These are phyloP conservation scores for Sisymbrium irio DNA, from an alignment of 345 rosid species.

Conservation along the genomic window DNA sequence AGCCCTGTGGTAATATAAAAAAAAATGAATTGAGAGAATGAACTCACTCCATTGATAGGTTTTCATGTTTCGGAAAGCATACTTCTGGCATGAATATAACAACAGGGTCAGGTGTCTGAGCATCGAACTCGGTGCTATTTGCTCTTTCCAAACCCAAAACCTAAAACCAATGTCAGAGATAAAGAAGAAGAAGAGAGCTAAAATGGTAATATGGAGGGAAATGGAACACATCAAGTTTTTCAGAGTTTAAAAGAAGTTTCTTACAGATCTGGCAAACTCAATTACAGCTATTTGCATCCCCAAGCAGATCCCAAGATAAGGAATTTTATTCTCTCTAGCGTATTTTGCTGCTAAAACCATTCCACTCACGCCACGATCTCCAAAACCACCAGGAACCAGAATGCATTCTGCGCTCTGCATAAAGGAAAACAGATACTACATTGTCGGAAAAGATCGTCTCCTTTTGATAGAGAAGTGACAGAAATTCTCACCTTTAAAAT, in stretches of 20 bases:
- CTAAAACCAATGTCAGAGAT: slow-evolving; percentile 41
- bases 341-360: slow-evolving; percentile 93
- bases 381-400: slow-evolving; percentile 98
- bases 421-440: slow-evolving; percentile 5
- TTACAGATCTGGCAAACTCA: slow-evolving; percentile 87
- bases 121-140: slow-evolving; percentile 86
- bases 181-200: slow-evolving; percentile 13
- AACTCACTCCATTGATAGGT: slow-evolving; percentile 2
- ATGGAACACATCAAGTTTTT: background rate
- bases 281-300: slow-evolving; percentile 99
- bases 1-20: slow-evolving; percentile 55
- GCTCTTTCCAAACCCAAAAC: slow-evolving; percentile 77
- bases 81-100: slow-evolving; percentile 98
- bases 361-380: slow-evolving; percentile 94
- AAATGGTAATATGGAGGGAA: background rate
- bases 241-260: slow-evolving; percentile 29
- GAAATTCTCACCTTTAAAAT: slow-evolving; percentile 62
- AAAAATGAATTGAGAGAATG: slow-evolving; percentile 1
- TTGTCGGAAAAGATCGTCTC: background rate
- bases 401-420: slow-evolving; percentile 85
- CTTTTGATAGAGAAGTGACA: slow-evolving; percentile 8
- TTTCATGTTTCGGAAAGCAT: slow-evolving; percentile 21
- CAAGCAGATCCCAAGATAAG: slow-evolving; percentile 93
- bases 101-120: slow-evolving; percentile 69
- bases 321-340: slow-evolving; percentile 86